Percentiles rank a stretch among this genome's conserved stretches.
Evolutionary conservation across 208 protist genomes (phyloP).

Genomic region (Crithidia brevicula): DNA sequence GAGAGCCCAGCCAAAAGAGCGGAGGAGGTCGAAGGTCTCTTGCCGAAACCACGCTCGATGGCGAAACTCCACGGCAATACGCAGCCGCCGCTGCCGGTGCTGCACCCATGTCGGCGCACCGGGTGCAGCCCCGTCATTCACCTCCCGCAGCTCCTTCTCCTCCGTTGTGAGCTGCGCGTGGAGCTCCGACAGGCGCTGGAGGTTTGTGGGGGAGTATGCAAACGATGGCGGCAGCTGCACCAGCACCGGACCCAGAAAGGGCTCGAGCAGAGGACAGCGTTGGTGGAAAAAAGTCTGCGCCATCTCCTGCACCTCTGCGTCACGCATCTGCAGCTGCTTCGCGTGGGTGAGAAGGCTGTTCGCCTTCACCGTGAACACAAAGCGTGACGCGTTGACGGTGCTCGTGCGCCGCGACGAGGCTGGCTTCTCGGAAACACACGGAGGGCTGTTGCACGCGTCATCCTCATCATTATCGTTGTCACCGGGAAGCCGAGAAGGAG

Average conservation of each 20-base stretch:
- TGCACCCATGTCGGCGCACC: neutral
- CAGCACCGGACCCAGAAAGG: constrained; percentile 65
- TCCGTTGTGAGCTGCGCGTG: constrained; percentile 41
- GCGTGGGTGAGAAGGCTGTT: constrained; percentile 80
- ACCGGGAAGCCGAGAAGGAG: neutral
- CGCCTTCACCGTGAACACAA: constrained; percentile 78
- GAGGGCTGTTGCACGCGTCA: no score
- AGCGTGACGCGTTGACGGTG: constrained; percentile 25
- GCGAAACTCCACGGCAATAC: constrained; percentile 80
- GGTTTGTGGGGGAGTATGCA: constrained; percentile 36
- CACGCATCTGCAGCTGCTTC: constrained; percentile 55
- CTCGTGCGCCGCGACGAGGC: neutral
- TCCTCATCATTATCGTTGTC: no score
- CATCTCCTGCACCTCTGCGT: constrained; percentile 44
- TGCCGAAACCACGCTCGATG: constrained; percentile 61
- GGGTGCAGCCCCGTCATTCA: neutral
- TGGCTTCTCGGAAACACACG: neutral
- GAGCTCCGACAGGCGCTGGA: constrained; percentile 48
- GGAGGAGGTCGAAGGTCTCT: constrained; percentile 55
- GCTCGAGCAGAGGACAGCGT: constrained; percentile 46
- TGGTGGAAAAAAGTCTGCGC: constrained; percentile 56
- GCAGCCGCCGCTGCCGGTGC: constrained; percentile 27
- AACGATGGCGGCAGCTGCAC: constrained; percentile 78
- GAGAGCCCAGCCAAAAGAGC: constrained; percentile 58
- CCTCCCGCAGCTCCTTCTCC: constrained; percentile 18